Base-by-base conservation (phyloP, 176 grass and related monocot species). In the Poa annua region DNA sequence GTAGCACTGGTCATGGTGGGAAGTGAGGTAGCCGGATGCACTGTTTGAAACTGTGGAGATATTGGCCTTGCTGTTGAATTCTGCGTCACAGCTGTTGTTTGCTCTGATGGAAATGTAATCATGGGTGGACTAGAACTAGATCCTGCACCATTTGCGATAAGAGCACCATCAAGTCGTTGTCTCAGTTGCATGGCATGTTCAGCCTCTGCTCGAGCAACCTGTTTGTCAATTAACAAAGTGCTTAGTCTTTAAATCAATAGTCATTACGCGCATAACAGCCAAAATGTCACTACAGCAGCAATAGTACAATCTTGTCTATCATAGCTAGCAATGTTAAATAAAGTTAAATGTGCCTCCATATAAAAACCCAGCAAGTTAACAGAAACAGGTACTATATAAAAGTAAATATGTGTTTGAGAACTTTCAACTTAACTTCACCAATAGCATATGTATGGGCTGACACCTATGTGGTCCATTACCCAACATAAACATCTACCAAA, bases 201-300 rank as follows among this genome's bases (percentile, higher is more conserved):
- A 29, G 64, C 69, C 74, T 90, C 79, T 34, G 70, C 64, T 84
- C 75, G 85, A 85, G 90, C 85, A 44, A 92, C 85, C 93, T 95
- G 52, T 76, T 88, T 67, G 51, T 25, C 52, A 75, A 56, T 54
- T 61, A 53, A 51, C 79, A 38, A 13, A 78, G 50, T 14, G 39
- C 66, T 85, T 75, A 83, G 60, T n/a, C 3, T 19, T n/a, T 32
- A 68, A 24, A 20, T 71, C 25, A 78, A 1, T 33, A 29, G 3
- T 59, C 48, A 7, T 54, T 76, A 42, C 3, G 56, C 10, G 5
- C 42, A 82, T 65, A 74, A 64, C 22, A 26, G 7, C 42, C 80
- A 84, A 59, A 80, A 41, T 4, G 44, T 68, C 11, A 72, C 38
- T 47, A 29, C 7, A 65, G 53, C 45, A 7, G 47, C 70, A 86